Evolutionary conservation across 2,329 filamentous ascomycete genomes (phyloP).

Genomic region (Claviceps digitariae): DNA sequence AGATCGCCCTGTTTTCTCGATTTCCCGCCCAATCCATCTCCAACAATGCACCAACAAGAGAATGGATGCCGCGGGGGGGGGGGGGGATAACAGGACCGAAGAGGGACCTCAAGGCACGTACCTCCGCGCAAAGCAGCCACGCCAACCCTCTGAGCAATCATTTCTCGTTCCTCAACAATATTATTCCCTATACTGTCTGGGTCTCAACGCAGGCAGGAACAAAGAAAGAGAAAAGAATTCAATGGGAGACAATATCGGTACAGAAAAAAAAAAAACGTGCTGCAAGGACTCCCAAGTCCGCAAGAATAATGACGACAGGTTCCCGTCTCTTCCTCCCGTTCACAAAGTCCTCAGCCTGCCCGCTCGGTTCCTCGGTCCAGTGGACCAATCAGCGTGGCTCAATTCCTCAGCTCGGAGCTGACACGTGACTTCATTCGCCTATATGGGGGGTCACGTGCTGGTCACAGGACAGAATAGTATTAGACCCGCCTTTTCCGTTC

Average conservation of each 20-base stretch:
- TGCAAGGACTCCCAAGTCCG: too few relatives aligned
- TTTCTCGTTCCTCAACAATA: slow-evolving; percentile 13
- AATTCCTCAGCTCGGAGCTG: slow-evolving; percentile 22
- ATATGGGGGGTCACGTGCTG: slow-evolving; percentile 12
- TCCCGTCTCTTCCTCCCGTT: background rate
- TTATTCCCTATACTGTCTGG: too few relatives aligned
- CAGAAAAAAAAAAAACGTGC: too few relatives aligned
- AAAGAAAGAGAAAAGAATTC: background rate
- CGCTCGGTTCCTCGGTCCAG: slow-evolving; percentile 31
- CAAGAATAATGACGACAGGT: background rate
- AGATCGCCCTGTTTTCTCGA: too few relatives aligned
- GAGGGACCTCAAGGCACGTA: too few relatives aligned
- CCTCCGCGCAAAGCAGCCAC: slow-evolving; percentile 46
- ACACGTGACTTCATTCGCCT: slow-evolving; percentile 15
- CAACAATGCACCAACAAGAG: too few relatives aligned
- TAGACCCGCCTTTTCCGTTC: slow-evolving; percentile 6
- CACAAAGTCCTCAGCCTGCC: background rate
- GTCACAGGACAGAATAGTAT: too few relatives aligned
- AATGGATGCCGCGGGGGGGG: background rate
- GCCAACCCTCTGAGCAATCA: slow-evolving; percentile 46
- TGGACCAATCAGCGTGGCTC: slow-evolving; percentile 23
- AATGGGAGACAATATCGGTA: too few relatives aligned
- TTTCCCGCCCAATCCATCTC: too few relatives aligned
- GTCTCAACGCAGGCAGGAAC: too few relatives aligned
- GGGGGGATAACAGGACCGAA: too few relatives aligned